Evolutionary conservation across 352 stramenopile species (phyloP).

Genomic region (Globisporangium acanthophoron): DNA sequence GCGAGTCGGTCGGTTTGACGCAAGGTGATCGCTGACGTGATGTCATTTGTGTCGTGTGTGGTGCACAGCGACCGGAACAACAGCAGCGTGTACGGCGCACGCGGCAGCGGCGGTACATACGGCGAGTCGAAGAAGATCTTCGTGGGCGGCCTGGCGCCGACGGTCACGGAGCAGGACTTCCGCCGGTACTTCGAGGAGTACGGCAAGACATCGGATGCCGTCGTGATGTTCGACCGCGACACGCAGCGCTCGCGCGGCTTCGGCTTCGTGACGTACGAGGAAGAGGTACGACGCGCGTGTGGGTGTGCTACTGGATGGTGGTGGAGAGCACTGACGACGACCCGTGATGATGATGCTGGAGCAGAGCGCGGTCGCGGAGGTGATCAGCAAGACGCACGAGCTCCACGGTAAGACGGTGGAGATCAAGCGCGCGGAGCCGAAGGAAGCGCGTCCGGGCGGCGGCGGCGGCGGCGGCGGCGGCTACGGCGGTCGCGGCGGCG

Average conservation of each 20-base stretch:
- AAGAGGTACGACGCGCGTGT: conserved; percentile 40
- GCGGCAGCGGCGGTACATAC: conserved; percentile 22
- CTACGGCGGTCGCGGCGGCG: conserved; percentile 14
- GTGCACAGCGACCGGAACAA: conserved; percentile 16
- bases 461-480: conserved; percentile 23
- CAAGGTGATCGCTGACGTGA: conserved; percentile 1
- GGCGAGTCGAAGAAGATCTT: conserved; percentile 92
- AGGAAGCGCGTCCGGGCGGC: conserved; percentile 45
- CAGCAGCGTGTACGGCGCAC: conserved; percentile 16
- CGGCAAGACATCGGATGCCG: conserved; percentile 86
- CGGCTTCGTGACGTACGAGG: conserved; percentile 92
- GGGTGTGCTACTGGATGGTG: not conserved
- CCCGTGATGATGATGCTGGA: not conserved
- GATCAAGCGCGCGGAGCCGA: conserved; percentile 85
- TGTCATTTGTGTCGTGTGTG: not conserved
- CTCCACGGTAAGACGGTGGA: conserved; percentile 89
- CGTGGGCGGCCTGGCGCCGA: conserved; percentile 83
- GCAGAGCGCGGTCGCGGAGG: conserved; percentile 77
- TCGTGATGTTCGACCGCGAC: conserved; percentile 93
- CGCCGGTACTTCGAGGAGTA: conserved; percentile 90
- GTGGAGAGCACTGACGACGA: not conserved
- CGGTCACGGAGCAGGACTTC: conserved; percentile 89
- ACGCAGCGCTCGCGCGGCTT: conserved; percentile 90
- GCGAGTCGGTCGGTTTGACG: not conserved
- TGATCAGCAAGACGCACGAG: conserved; percentile 87